phyloP scores from a whole-genome alignment of 2,329 filamentous ascomycete species.

The Sarocladiaceae sp. region DNA sequence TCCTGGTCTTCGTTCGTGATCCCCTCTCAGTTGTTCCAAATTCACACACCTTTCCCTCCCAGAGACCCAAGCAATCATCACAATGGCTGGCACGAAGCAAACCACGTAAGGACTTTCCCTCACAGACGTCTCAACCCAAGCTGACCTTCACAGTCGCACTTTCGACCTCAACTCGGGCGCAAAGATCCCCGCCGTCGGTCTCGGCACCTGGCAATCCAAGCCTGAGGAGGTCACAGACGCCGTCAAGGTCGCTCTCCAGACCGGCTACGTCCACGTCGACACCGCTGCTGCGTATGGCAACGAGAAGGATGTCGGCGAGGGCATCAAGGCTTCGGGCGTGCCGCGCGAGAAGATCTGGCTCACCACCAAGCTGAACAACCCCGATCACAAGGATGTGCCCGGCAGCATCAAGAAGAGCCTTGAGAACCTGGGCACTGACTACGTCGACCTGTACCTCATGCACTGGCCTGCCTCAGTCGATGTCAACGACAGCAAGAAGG shows the following conservation, averaged over 20 bases:
- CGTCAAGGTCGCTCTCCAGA: conserved; percentile 60
- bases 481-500: conserved; percentile 57
- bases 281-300: conserved; percentile 75
- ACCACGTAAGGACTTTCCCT: conserved; percentile 15
- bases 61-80: background rate
- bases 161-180: conserved; percentile 69
- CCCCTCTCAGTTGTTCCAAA: background rate
- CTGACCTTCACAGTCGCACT: conserved; percentile 24
- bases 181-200: conserved; percentile 69
- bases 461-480: conserved; percentile 65
- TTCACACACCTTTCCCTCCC: background rate
- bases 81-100: conserved; percentile 24
- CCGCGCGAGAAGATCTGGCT: conserved; percentile 62
- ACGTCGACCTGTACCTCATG: conserved; percentile 66
- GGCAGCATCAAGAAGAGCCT: conserved; percentile 56
- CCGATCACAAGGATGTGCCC: conserved; percentile 64
- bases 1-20: background rate
- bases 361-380: conserved; percentile 79
- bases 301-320: conserved; percentile 61
- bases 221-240: conserved; percentile 63
- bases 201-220: conserved; percentile 74
- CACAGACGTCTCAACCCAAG: background rate
- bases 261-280: conserved; percentile 71
- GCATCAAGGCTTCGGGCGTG: conserved; percentile 57
- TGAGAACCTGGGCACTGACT: conserved; percentile 54